Conservation (phyloP, 2,329 filamentous ascomycete genomes). For the Alternaria sp. region DNA sequence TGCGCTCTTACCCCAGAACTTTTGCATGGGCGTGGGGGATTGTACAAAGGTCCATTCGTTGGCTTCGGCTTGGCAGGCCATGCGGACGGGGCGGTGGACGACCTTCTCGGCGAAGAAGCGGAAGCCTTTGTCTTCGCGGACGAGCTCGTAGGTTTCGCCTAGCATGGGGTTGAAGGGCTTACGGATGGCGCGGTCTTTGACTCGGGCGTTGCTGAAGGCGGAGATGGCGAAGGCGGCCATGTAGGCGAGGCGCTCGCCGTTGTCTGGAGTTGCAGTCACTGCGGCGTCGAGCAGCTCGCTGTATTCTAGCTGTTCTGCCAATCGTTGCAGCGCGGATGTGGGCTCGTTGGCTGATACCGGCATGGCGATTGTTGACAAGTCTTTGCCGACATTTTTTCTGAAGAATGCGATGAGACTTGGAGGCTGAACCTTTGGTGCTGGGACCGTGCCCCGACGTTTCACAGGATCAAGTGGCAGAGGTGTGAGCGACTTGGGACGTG, state of each 20-base stretch:
- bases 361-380: constrained; percentile 96
- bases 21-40: constrained; percentile 86
- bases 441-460: constrained; percentile 71
- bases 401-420: constrained; percentile 93
- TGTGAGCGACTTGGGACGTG: constrained; percentile 74
- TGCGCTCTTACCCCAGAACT: constrained; percentile 98
- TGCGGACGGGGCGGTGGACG: constrained; percentile 85
- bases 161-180: constrained; percentile 98
- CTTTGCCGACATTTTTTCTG: constrained; percentile 97
- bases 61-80: constrained; percentile 92
- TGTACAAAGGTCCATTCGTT: constrained; percentile 86
- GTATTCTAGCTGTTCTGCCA: constrained; percentile 92
- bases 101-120: constrained; percentile 96
- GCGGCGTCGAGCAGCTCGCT: constrained; percentile 79
- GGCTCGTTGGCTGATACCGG: constrained; percentile 97
- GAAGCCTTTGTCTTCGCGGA: constrained; percentile 86
- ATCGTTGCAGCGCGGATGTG: constrained; percentile 82
- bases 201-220: constrained; percentile 78
- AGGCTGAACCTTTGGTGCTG: constrained; percentile 76
- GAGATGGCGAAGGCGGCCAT: constrained; percentile 92
- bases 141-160: constrained; percentile 92
- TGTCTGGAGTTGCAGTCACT: constrained; percentile 57
- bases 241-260: constrained; percentile 77
- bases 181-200: constrained; percentile 88
- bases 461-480: constrained; percentile 79